Percentiles rank a stretch among this genome's conserved stretches.
Conservation (phyloP, 495 filamentous ascomycete genomes). For the Neurospora sp. region DNA sequence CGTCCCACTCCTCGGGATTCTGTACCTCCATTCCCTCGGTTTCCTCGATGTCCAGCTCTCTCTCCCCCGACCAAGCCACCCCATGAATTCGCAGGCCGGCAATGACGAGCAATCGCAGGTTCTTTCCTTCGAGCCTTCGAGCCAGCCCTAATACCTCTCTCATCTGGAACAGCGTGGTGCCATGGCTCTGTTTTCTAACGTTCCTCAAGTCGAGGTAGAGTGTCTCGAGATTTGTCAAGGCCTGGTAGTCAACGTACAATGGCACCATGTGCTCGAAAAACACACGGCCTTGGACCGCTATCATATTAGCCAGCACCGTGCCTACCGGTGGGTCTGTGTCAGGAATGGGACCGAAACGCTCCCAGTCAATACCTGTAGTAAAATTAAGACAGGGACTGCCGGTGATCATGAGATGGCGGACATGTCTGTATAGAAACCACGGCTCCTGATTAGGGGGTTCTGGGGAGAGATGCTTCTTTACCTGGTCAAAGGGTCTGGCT, state of each 20-base stretch:
- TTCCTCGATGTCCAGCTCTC: neutral
- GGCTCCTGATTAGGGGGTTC: neutral
- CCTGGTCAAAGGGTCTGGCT: neutral
- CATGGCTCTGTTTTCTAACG: too few species aligned
- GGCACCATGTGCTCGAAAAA: neutral
- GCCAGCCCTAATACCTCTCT: slow-evolving; percentile 1
- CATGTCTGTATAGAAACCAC: neutral
- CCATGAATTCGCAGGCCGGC: slow-evolving; percentile 7
- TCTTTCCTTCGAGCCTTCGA: neutral
- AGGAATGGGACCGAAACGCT: neutral
- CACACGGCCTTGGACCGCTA: neutral
- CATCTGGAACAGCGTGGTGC: neutral
- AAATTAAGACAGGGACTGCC: neutral
- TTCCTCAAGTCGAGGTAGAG: slow-evolving; percentile 10
- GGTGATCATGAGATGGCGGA: slow-evolving; percentile 4
- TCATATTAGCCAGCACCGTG: neutral
- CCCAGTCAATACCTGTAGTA: neutral
- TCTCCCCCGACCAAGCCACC: neutral
- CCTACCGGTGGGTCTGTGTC: neutral
- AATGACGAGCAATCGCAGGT: slow-evolving; percentile 8
- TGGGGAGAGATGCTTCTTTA: neutral
- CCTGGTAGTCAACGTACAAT: slow-evolving; percentile 5
- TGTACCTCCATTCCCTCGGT: neutral
- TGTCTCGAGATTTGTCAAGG: slow-evolving; percentile 7
- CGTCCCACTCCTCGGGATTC: neutral